Evolutionary conservation across 179 eudicot genomes (phyloP).

Genomic region (Vitellaria paradoxa): DNA sequence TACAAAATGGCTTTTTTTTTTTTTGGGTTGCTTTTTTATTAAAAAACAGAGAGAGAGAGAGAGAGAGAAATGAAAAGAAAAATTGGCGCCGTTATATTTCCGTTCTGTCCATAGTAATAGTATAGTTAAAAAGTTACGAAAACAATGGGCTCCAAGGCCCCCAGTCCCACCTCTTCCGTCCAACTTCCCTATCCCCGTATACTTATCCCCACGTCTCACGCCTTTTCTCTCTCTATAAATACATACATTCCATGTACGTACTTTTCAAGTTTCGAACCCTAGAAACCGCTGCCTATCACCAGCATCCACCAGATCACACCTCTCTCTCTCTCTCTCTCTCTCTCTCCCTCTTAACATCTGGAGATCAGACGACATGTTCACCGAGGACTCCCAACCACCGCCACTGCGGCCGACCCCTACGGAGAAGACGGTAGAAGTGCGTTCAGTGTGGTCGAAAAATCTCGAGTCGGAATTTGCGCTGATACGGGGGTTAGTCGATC

Average conservation of each 20-base stretch:
- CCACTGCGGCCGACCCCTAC: not conserved
- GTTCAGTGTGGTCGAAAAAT: conserved; percentile 64
- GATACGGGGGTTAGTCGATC: conserved; percentile 36
- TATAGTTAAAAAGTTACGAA: no score
- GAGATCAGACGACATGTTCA: not conserved
- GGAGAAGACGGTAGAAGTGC: conserved; percentile 37
- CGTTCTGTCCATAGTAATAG: no score
- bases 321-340: not conserved
- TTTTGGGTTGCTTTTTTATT: no score
- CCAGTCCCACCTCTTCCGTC: no score
- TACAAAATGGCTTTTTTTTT: no score
- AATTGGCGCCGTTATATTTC: no score
- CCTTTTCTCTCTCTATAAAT: not conserved
- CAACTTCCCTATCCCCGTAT: no score
- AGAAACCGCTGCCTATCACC: not conserved
- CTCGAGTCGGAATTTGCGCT: conserved; percentile 48
- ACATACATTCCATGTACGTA: not conserved
- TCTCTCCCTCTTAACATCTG: not conserved
- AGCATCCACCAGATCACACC: not conserved
- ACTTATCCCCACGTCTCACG: no score
- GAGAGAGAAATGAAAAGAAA: no score
- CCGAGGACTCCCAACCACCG: not conserved
- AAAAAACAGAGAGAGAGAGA: no score
- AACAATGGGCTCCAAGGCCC: no score
- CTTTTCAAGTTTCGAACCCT: not conserved